phyloP scores from a whole-genome alignment of 2,329 filamentous ascomycete genomes.

The Furcasterigmium sp. region DNA sequence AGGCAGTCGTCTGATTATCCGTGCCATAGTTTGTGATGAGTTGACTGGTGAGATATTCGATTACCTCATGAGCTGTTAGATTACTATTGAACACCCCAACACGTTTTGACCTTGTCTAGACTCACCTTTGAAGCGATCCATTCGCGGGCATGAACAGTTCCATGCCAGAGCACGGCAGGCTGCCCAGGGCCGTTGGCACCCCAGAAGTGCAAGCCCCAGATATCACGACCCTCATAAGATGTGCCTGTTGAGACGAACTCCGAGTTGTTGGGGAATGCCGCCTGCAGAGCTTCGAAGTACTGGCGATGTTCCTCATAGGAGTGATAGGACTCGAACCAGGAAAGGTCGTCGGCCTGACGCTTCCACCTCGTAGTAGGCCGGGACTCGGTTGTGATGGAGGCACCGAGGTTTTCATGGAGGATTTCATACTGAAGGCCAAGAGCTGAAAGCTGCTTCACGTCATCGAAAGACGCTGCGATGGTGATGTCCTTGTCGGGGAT shows the following conservation, averaged over 20 bases:
- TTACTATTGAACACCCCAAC: too few relatives aligned
- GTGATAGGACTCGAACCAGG: slow-evolving; percentile 47
- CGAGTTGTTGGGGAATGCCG: slow-evolving; percentile 35
- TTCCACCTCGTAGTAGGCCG: slow-evolving; percentile 4
- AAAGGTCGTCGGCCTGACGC: slow-evolving; percentile 20
- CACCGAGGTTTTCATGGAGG: slow-evolving; percentile 22
- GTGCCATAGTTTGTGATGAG: slow-evolving; percentile 38
- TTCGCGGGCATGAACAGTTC: slow-evolving; percentile 47
- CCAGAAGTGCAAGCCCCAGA: slow-evolving; percentile 53
- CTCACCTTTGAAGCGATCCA: slow-evolving; percentile 52
- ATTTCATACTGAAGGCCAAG: slow-evolving; percentile 22
- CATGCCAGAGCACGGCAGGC: slow-evolving; percentile 44
- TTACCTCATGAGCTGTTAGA: slow-evolving; percentile 16
- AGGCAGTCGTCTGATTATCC: slow-evolving; percentile 27
- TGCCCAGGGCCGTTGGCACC: slow-evolving; percentile 37
- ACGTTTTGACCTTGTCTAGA: slow-evolving; percentile 25
- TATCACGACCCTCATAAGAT: slow-evolving; percentile 40
- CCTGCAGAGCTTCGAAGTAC: slow-evolving; percentile 36
- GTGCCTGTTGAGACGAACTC: slow-evolving; percentile 38
- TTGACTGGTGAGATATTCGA: slow-evolving; percentile 40
- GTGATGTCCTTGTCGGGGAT: slow-evolving; percentile 18
- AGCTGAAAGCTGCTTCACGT: slow-evolving; percentile 19
- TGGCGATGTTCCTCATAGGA: slow-evolving; percentile 43
- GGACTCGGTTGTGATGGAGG: slow-evolving; percentile 19
- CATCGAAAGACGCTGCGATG: slow-evolving; percentile 21